phyloP scores from a whole-genome alignment of 768 basidiomycete species.

The Amanita polypyramis region DNA sequence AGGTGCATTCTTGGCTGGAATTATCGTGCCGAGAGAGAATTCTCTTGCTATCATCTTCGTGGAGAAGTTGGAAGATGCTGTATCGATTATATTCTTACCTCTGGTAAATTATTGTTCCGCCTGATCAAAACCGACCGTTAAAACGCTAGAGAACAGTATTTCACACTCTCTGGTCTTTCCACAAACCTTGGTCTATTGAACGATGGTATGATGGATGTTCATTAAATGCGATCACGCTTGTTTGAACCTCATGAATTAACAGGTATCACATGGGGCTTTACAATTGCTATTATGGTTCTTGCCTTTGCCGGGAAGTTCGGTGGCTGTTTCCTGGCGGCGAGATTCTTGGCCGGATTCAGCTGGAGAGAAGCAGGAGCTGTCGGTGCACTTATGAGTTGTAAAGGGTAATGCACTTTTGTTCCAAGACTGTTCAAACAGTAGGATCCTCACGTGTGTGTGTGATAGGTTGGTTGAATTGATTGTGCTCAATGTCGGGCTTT shows the following conservation, averaged over 20 bases:
- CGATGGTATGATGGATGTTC: conserved; percentile 35
- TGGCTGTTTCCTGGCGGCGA: conserved; percentile 68
- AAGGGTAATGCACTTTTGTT: conserved; percentile 46
- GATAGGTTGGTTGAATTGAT: conserved; percentile 81
- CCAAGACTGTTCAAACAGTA: not conserved
- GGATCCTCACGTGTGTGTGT: not conserved
- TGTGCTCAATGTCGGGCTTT: conserved; percentile 88
- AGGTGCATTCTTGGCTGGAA: conserved; percentile 76
- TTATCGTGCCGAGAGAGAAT: conserved; percentile 81
- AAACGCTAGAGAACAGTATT: conserved; percentile 57
- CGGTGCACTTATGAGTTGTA: conserved; percentile 91
- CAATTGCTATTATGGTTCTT: conserved; percentile 63
- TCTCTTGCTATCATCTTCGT: conserved; percentile 82
- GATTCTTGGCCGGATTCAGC: conserved; percentile 55
- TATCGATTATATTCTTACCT: conserved; percentile 81
- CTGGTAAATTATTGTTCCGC: conserved; percentile 36
- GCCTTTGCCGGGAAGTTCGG: conserved; percentile 88
- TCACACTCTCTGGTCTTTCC: conserved; percentile 82
- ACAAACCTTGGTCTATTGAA: conserved; percentile 83
- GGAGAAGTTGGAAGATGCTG: conserved; percentile 95
- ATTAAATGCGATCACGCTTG: not conserved
- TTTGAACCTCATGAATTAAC: not conserved
- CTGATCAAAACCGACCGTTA: not conserved
- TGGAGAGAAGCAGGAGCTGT: conserved; percentile 79
- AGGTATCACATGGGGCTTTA: conserved; percentile 85